A percentile compares a stretch with the other conserved stretches of the same genome.
phyloP scores from a whole-genome alignment of 78 protist genomes.

The Planoprotostelium fungivorum region DNA sequence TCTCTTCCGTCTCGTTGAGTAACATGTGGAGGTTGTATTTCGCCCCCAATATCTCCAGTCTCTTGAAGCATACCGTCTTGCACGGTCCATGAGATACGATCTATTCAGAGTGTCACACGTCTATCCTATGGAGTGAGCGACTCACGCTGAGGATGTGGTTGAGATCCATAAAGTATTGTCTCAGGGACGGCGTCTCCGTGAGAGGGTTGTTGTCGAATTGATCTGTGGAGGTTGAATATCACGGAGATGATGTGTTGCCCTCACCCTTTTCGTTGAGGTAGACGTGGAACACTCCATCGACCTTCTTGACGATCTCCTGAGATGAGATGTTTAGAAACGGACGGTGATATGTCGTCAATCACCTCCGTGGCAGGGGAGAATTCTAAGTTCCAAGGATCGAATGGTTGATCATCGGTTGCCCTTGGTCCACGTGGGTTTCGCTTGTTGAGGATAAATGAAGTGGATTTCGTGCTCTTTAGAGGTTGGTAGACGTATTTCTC shows the following conservation, averaged over 20 bases:
- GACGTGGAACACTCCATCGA: slow-evolving; percentile 42
- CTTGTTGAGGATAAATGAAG: slow-evolving; percentile 4
- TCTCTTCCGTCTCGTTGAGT: slow-evolving; percentile 40
- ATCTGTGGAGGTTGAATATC: not conserved
- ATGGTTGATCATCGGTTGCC: slow-evolving; percentile 37
- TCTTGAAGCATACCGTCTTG: slow-evolving; percentile 38
- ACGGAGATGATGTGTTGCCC: slow-evolving; percentile 5
- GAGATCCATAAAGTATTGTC: slow-evolving; percentile 33
- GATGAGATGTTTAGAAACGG: not conserved
- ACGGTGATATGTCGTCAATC: not conserved
- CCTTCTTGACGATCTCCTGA: slow-evolving; percentile 25
- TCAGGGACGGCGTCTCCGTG: not conserved
- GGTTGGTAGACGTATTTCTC: slow-evolving; percentile 33
- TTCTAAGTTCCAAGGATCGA: slow-evolving; percentile 22
- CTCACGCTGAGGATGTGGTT: slow-evolving; percentile 20
- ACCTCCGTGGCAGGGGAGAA: not conserved
- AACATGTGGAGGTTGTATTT: slow-evolving; percentile 56
- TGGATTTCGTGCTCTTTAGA: not conserved
- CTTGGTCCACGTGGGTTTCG: slow-evolving; percentile 26
- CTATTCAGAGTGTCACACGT: too few species aligned
- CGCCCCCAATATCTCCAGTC: slow-evolving; percentile 31
- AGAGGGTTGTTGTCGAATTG: slow-evolving; percentile 1
- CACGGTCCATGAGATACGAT: slow-evolving; percentile 47
- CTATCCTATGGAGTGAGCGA: not conserved
- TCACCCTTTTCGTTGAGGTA: slow-evolving; percentile 20